phyloP scores from a whole-genome alignment of 2,329 filamentous ascomycete genomes.

The Penicillium sp. region DNA sequence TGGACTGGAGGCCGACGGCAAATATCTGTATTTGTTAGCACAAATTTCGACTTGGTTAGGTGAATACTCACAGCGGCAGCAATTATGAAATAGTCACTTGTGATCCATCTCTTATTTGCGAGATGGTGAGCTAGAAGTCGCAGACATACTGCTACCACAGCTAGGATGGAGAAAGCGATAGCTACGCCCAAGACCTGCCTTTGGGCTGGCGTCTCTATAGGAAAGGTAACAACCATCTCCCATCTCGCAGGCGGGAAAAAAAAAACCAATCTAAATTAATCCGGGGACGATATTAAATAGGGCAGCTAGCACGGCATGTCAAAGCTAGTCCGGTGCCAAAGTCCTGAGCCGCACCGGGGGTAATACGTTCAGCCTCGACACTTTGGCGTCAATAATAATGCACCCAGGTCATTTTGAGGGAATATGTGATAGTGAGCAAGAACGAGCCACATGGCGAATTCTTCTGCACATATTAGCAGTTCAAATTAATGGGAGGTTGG shows the following conservation, averaged over 20 bases:
- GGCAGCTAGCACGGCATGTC: neutral
- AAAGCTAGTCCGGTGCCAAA: neutral
- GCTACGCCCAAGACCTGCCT: constrained; percentile 18
- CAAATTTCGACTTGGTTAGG: neutral
- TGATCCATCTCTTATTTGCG: constrained; percentile 17
- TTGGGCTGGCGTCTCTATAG: constrained; percentile 19
- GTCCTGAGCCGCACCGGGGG: neutral
- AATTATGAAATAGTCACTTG: constrained; percentile 25
- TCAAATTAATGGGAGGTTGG: neutral
- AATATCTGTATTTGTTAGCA: constrained; percentile 16
- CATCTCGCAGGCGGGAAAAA: neutral
- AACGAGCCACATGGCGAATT: neutral
- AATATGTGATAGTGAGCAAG: too few relatives aligned
- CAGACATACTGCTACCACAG: constrained; percentile 17
- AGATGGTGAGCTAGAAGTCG: constrained; percentile 22
- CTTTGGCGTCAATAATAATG: neutral
- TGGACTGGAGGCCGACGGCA: constrained; percentile 21
- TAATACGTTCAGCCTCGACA: neutral
- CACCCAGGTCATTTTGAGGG: too few relatives aligned
- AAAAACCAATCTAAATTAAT: too few relatives aligned
- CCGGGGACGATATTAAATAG: neutral
- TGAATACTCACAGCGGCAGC: constrained; percentile 16
- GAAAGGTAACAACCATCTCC: constrained; percentile 18
- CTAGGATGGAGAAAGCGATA: constrained; percentile 17
- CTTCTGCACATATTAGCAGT: neutral